A percentile compares a stretch with the other conserved stretches of the same genome.
These are phyloP conservation scores for Epichloe brachyelytri DNA, from an alignment of 2,329 filamentous ascomycete genomes.

Conservation along the genomic window DNA sequence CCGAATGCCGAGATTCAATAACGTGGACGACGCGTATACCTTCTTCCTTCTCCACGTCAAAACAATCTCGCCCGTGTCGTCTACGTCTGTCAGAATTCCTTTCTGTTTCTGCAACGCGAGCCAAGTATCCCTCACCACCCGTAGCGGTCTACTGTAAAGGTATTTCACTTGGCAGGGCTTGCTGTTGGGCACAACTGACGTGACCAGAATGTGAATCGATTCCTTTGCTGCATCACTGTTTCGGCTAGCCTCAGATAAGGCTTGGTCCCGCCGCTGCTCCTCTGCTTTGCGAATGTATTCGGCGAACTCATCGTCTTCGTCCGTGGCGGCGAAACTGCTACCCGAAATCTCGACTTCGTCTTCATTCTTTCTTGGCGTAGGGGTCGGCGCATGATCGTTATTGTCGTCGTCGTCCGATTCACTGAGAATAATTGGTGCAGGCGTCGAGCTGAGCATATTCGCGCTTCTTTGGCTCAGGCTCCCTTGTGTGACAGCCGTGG, in stretches of 20 bases:
- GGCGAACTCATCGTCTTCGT: conserved; percentile 29
- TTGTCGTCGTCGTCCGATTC: conserved; percentile 20
- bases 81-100: conserved; percentile 19
- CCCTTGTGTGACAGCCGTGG: not conserved
- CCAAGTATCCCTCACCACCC: conserved; percentile 58
- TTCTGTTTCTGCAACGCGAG: conserved; percentile 43
- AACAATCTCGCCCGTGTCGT: conserved; percentile 45
- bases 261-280: conserved; percentile 15
- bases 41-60: conserved; percentile 66
- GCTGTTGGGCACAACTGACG: conserved; percentile 49
- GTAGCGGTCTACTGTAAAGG: conserved; percentile 53
- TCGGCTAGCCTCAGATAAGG: conserved; percentile 9
- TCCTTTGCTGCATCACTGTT: conserved; percentile 12
- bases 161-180: conserved; percentile 46
- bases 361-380: conserved; percentile 7
- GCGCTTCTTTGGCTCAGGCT: not conserved
- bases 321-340: conserved; percentile 10
- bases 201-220: conserved; percentile 31
- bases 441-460: not conserved
- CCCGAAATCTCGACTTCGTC: conserved; percentile 15
- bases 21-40: conserved; percentile 65
- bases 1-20: conserved; percentile 51
- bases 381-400: conserved; percentile 1
- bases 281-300: conserved; percentile 32
- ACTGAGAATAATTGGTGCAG: conserved; percentile 15